A percentile compares a stretch with the other conserved stretches of the same genome.
These are phyloP conservation scores for Agaricales sp. DNA, from an alignment of 1,284 basidiomycete genomes.

Conservation along the genomic window DNA sequence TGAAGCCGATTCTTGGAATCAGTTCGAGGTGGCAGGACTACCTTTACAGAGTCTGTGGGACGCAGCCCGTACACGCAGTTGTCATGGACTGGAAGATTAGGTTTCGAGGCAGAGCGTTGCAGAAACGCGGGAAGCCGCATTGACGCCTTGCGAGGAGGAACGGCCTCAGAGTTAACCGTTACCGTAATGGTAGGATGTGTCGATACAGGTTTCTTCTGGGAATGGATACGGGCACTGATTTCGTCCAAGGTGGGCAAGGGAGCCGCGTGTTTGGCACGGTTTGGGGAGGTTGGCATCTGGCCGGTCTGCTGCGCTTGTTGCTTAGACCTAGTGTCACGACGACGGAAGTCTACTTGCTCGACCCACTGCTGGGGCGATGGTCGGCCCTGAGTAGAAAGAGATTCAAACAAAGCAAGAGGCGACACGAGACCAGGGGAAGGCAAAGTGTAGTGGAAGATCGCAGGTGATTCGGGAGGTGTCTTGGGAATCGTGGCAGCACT, in stretches of 20 bases:
- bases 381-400: conserved; percentile 28
- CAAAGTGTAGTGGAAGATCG: conserved; percentile 56
- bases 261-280: conserved; percentile 15
- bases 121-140: conserved; percentile 1
- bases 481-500: conserved; percentile 46
- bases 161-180: conserved; percentile 11
- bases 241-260: conserved; percentile 61
- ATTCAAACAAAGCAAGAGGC: conserved; percentile 49
- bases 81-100: not conserved
- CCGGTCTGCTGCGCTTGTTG: conserved; percentile 13
- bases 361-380: conserved; percentile 38
- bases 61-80: not conserved
- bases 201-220: conserved; percentile 7
- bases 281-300: conserved; percentile 10
- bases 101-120: not conserved
- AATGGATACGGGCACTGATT: conserved; percentile 52
- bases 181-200: conserved; percentile 10
- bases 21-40: not conserved
- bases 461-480: conserved; percentile 60
- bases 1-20: conserved; percentile 7
- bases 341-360: conserved; percentile 56
- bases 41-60: not conserved
- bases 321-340: conserved; percentile 17
- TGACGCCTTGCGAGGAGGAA: not conserved
- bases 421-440: conserved; percentile 59